These are phyloP conservation scores for Trypanosoma rangeli DNA, from an alignment of 208 protist species.

Conservation along the genomic window DNA sequence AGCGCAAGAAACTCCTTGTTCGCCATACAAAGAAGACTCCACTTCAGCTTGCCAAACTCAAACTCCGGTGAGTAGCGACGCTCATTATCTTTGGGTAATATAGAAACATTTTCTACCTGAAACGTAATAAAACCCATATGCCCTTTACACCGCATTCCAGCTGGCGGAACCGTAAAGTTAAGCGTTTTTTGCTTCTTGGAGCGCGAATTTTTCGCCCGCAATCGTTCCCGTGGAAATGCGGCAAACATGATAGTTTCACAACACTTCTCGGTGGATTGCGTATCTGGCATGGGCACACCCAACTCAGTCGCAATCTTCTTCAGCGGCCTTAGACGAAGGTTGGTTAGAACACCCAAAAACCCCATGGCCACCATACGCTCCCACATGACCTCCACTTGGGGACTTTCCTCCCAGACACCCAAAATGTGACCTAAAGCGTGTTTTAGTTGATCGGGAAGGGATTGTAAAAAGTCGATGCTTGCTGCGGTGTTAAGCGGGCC, in stretches of 20 bases:
- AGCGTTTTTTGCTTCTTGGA: slow-evolving; percentile 77
- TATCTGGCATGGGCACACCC: slow-evolving; percentile 64
- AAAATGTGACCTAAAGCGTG: slow-evolving; percentile 71
- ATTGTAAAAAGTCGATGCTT: slow-evolving; percentile 85
- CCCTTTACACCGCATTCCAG: slow-evolving; percentile 72
- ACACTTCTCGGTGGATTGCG: slow-evolving; percentile 88
- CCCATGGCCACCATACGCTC: slow-evolving; percentile 92
- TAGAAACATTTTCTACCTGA: slow-evolving; percentile 86
- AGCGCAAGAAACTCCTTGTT: slow-evolving; percentile 88
- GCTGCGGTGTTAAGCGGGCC: slow-evolving; percentile 70
- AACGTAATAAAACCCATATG: slow-evolving; percentile 93
- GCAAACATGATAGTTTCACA: slow-evolving; percentile 88
- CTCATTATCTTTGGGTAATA: slow-evolving; percentile 83
- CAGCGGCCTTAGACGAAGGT: slow-evolving; percentile 85
- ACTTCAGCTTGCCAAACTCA: slow-evolving; percentile 82
- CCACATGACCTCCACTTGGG: slow-evolving; percentile 86
- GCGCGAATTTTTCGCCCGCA: slow-evolving; percentile 69
- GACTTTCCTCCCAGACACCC: slow-evolving; percentile 73
- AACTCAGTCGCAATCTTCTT: slow-evolving; percentile 88
- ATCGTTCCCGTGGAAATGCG: slow-evolving; percentile 83
- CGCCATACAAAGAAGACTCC: slow-evolving; percentile 90
- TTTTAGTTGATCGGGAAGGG: slow-evolving; percentile 76
- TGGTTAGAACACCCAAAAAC: slow-evolving; percentile 84
- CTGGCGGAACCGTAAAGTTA: slow-evolving; percentile 74
- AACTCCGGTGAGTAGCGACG: slow-evolving; percentile 91